Base-by-base conservation (phyloP, 352 stramenopile species). In the Globisporangium nodosum region DNA sequence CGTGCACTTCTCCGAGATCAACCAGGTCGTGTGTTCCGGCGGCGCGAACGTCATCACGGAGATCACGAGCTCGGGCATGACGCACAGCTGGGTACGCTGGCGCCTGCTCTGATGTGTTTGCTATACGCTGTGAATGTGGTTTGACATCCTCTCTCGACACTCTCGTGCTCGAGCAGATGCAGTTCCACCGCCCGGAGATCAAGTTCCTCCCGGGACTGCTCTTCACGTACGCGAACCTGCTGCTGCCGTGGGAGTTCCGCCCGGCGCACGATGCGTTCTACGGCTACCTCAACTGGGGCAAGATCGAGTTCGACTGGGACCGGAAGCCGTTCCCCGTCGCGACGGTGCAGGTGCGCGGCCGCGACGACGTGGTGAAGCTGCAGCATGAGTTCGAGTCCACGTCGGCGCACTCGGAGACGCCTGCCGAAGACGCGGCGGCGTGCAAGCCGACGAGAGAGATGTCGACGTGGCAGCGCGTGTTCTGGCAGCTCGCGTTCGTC, bases 41-140 rank as follows among this genome's bases (percentile, higher is more conserved):
- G 81, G 73, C 51, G 52, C 65, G 33, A 87, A 85, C 31, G 71
- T 73, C 20, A 75, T 90, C 54, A 90, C 83, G 3, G 83, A 92
- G 56, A 88, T 98, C 45, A 97, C 93, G 3, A 97, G 89, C 48
- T 96, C 84, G 15, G 93, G 93, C 27, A 87, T 98, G 84, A 98
- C 92, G 5, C 92, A 98, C 63, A 96, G 90, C 37, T 98, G 94
- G 90, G 78, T 88, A 73, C 21, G 70, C 69, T 15, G 3, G 15
- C 0, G 16, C 27, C 16, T 49, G 8, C 9, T 54, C 9, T 13
- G 7, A 5, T n/a, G 20, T 27, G 24, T 27, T 27, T 27, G 24
- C 24, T 27, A 27, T 27, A 3, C 24, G 24, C 24, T 27, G 24
- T 27, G 24, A 27, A 27, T 27, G 24, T 27, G 24, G 24, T 27